phyloP scores from a whole-genome alignment of 2,329 filamentous ascomycete genomes.

The Neocucurbitaria cava region DNA sequence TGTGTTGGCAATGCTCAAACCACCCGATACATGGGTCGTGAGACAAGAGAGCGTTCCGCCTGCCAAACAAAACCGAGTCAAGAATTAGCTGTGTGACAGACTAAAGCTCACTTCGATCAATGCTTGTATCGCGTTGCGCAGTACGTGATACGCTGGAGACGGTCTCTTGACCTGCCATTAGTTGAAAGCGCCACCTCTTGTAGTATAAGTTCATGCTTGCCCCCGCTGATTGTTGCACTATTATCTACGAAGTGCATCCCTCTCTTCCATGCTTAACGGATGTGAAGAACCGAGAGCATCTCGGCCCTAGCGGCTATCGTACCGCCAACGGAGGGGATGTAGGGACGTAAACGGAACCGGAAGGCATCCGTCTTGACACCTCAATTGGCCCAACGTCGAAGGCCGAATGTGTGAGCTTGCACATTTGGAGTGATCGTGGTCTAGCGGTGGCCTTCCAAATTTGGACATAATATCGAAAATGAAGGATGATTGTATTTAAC shows the following conservation, averaged over 20 bases:
- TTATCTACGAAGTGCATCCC: neutral
- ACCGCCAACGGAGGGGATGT: neutral
- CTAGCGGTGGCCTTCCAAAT: neutral
- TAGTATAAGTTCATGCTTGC: neutral
- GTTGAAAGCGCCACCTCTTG: neutral
- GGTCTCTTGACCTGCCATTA: neutral
- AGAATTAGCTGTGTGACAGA: neutral
- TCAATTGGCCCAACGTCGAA: neutral
- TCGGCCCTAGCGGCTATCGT: neutral
- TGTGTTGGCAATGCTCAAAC: neutral
- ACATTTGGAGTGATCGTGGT: neutral
- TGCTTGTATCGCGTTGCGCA: neutral
- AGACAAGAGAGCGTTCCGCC: neutral
- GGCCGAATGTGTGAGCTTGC: neutral
- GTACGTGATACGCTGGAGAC: neutral
- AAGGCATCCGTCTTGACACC: neutral
- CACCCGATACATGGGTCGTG: neutral
- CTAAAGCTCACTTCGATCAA: neutral
- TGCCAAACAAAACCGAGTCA: neutral
- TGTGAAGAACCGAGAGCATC: neutral
- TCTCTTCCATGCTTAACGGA: no score
- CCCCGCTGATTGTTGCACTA: neutral
- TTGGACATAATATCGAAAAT: neutral
- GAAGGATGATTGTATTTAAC: conserved; percentile 27
- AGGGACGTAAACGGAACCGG: neutral